Percentiles rank a stretch among this genome's conserved stretches.
Evolutionary conservation across 129 eudicot genomes (phyloP).

Genomic region (Centaurea solstitialis): DNA sequence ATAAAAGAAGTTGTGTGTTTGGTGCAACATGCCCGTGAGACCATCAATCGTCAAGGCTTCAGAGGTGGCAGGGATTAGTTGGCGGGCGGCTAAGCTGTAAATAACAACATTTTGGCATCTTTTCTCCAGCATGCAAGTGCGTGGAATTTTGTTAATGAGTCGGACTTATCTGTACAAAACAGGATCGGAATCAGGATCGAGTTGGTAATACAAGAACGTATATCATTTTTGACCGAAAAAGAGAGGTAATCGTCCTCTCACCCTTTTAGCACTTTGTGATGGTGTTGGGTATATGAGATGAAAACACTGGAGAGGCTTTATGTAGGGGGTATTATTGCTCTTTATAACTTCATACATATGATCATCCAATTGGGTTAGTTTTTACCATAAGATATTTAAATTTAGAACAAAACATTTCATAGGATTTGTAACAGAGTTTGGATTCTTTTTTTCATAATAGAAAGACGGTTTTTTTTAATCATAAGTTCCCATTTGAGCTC

Average conservation of each 20-base stretch:
- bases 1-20: constrained; percentile 61
- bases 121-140: constrained; percentile 26
- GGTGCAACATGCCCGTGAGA: constrained; percentile 64
- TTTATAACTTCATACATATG: constrained; percentile 35
- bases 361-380: constrained; percentile 26
- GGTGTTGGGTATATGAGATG: constrained; percentile 32
- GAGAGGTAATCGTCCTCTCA: constrained; percentile 26
- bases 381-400: constrained; percentile 14
- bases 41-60: constrained; percentile 54
- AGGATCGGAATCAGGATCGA: constrained; percentile 35
- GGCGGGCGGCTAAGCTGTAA: constrained; percentile 39
- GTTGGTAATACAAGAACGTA: constrained; percentile 22
- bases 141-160: constrained; percentile 29
- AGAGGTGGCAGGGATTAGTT: constrained; percentile 46
- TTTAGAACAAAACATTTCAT: background rate
- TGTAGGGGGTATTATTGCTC: constrained; percentile 30
- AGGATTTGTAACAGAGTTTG: constrained; percentile 9
- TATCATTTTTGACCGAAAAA: constrained; percentile 38
- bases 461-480: background rate
- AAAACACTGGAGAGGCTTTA: constrained; percentile 31
- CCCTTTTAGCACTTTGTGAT: constrained; percentile 28
- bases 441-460: constrained; percentile 9
- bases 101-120: constrained; percentile 38
- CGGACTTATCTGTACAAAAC: constrained; percentile 62
- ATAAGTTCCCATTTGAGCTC: background rate